Conservation (phyloP, 768 basidiomycete genomes). For the Mycena venus region DNA sequence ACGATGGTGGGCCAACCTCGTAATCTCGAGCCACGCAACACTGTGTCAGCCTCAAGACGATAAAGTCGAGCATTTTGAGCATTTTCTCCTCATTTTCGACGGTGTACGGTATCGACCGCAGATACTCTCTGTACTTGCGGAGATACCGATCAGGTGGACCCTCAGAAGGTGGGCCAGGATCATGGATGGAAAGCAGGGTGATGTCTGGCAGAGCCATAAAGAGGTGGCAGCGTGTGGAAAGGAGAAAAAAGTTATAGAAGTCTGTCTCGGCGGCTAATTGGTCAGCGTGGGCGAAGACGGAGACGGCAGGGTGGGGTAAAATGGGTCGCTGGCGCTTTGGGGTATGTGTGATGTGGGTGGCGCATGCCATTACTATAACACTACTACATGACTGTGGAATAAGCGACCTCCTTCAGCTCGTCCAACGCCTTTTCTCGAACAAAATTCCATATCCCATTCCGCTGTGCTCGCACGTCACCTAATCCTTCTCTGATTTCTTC, state of each 20-base stretch:
- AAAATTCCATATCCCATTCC: constrained; percentile 81
- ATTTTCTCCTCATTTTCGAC: constrained; percentile 84
- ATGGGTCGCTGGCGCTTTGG: background rate
- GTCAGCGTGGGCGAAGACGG: background rate
- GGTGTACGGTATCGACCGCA: constrained; percentile 78
- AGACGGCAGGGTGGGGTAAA: background rate
- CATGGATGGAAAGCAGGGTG: constrained; percentile 58
- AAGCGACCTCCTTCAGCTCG: constrained; percentile 79
- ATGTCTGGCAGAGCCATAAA: constrained; percentile 60
- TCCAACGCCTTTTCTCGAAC: constrained; percentile 81
- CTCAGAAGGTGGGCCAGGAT: constrained; percentile 45
- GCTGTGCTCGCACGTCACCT: constrained; percentile 79
- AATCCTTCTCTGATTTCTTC: constrained; percentile 87
- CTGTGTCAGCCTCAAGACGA: constrained; percentile 77
- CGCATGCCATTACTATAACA: background rate
- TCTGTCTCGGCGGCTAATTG: constrained; percentile 1
- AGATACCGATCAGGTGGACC: constrained; percentile 59
- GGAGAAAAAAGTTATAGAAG: constrained; percentile 25
- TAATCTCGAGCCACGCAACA: constrained; percentile 86
- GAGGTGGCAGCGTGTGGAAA: constrained; percentile 40
- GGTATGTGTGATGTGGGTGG: background rate
- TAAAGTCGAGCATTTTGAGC: constrained; percentile 81
- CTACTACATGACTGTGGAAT: constrained; percentile 35
- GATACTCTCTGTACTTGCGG: constrained; percentile 73
- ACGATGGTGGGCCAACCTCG: constrained; percentile 59